These are phyloP conservation scores for Coprinopsis marcescibilis DNA, from an alignment of 768 basidiomycete species.

Conservation along the genomic window DNA sequence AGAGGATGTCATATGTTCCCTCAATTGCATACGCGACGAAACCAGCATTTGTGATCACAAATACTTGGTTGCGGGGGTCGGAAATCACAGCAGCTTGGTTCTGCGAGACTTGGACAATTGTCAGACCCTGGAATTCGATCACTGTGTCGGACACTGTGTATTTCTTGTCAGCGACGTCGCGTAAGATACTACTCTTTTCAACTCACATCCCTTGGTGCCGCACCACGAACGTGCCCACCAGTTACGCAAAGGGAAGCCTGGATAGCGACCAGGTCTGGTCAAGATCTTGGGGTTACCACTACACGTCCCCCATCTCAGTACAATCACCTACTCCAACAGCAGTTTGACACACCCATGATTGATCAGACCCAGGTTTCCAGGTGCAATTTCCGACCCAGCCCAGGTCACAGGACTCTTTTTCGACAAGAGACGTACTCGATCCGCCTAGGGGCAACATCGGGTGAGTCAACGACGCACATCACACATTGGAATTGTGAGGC, in stretches of 20 bases:
- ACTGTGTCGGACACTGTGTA: constrained; percentile 74
- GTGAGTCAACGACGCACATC: background rate
- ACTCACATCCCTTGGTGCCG: constrained; percentile 64
- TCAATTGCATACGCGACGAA: constrained; percentile 75
- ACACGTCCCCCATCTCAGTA: too few relatives aligned
- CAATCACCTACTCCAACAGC: too few relatives aligned
- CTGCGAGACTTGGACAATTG: constrained; percentile 83
- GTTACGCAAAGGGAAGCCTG: constrained; percentile 67
- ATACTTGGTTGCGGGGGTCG: constrained; percentile 73
- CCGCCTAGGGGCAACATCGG: constrained; percentile 36
- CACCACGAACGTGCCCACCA: constrained; percentile 81
- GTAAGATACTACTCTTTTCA: background rate
- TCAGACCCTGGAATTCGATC: constrained; percentile 74
- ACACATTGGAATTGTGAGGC: constrained; percentile 6
- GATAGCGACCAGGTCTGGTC: constrained; percentile 72
- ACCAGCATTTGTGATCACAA: constrained; percentile 73
- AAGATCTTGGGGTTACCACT: constrained; percentile 76
- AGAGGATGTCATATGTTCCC: constrained; percentile 75
- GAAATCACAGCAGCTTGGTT: constrained; percentile 75
- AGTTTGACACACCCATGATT: constrained; percentile 76
- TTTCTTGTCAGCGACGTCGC: constrained; percentile 2
- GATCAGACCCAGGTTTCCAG: constrained; percentile 68
- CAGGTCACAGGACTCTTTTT: constrained; percentile 65
- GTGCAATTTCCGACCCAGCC: constrained; percentile 66
- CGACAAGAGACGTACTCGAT: constrained; percentile 52